These are phyloP conservation scores for Juncus effusus DNA, from an alignment of 176 grass and related monocot species.

Conservation along the genomic window DNA sequence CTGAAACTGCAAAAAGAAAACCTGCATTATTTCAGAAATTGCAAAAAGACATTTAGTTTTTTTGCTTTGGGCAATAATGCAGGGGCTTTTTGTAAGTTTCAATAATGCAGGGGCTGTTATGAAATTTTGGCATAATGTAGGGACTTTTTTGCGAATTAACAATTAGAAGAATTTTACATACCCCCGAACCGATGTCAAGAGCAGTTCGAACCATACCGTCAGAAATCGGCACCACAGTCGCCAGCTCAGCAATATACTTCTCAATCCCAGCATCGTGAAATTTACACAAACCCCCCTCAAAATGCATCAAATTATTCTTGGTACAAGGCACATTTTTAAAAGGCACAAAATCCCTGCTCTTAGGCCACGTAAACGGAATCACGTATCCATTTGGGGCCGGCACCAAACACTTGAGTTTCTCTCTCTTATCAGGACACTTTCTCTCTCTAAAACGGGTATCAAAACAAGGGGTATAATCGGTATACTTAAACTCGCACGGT, in stretches of 20 bases:
- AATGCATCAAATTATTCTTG: slow-evolving; percentile 70
- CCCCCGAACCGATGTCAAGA: slow-evolving; percentile 86
- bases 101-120: no score
- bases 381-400: slow-evolving; percentile 75
- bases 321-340: slow-evolving; percentile 69
- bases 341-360: slow-evolving; percentile 75
- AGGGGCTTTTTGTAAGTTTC: no score
- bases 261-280: slow-evolving; percentile 65
- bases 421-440: slow-evolving; percentile 55
- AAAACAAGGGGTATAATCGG: slow-evolving; percentile 72
- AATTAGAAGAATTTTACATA: slow-evolving; percentile 26
- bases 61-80: no score
- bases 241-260: slow-evolving; percentile 77
- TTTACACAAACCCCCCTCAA: slow-evolving; percentile 64
- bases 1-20: no score
- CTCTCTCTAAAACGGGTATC: slow-evolving; percentile 71
- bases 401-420: slow-evolving; percentile 70
- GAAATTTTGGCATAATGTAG: no score
- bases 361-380: slow-evolving; percentile 70
- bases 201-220: slow-evolving; percentile 74
- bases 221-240: slow-evolving; percentile 55
- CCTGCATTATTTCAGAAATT: no score
- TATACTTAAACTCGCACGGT: slow-evolving; percentile 54
- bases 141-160: no score
- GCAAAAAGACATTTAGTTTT: no score